These are phyloP conservation scores for Cyberlindnera mrakii DNA, from an alignment of 805 yeast species.

Conservation along the genomic window DNA sequence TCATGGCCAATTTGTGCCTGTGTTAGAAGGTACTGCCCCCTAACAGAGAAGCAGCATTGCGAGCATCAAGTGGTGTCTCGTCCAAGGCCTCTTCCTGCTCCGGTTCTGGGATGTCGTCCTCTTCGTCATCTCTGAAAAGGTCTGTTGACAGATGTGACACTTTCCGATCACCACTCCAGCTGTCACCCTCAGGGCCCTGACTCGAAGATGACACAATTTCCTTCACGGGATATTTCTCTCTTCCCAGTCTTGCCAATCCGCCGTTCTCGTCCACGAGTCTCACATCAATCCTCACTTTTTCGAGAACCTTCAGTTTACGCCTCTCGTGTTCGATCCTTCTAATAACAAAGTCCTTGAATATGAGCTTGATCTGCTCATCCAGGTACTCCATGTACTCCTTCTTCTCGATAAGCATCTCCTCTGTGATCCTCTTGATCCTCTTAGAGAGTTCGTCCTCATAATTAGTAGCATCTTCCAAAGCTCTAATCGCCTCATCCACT, in stretches of 20 bases:
- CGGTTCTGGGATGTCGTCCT: slow-evolving; percentile 8
- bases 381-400: slow-evolving; percentile 51
- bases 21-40: slow-evolving; percentile 66
- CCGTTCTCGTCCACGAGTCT: slow-evolving; percentile 71
- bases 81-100: slow-evolving; percentile 22
- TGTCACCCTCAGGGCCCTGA: slow-evolving; percentile 47
- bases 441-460: slow-evolving; percentile 70
- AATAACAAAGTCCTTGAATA: slow-evolving; percentile 55
- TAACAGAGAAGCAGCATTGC: slow-evolving; percentile 73
- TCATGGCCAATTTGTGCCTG: not conserved
- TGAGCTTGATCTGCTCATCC: slow-evolving; percentile 46
- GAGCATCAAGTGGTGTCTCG: slow-evolving; percentile 58
- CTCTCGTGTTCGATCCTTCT: slow-evolving; percentile 83
- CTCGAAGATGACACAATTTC: slow-evolving; percentile 23
- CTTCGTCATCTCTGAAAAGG: slow-evolving; percentile 8
- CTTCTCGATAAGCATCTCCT: slow-evolving; percentile 76
- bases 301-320: slow-evolving; percentile 68
- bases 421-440: slow-evolving; percentile 76
- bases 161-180: slow-evolving; percentile 51
- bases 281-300: slow-evolving; percentile 62
- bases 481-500: slow-evolving; percentile 83
- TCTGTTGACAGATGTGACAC: slow-evolving; percentile 29
- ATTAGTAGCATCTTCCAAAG: slow-evolving; percentile 71
- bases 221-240: slow-evolving; percentile 48
- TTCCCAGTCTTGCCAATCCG: slow-evolving; percentile 76